phyloP scores from a whole-genome alignment of 768 basidiomycete genomes.

The Mycena crocata region DNA sequence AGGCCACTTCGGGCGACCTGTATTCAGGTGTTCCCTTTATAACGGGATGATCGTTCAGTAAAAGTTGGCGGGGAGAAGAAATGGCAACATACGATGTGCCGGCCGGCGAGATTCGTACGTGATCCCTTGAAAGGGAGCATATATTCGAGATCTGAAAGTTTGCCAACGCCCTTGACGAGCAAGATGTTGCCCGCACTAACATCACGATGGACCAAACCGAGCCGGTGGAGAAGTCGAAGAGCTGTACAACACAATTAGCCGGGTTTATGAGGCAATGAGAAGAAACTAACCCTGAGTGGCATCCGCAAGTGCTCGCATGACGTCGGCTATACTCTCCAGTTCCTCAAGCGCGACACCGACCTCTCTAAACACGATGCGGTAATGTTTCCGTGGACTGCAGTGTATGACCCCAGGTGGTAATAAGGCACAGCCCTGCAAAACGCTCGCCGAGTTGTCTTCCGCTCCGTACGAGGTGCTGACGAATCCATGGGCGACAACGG shows the following conservation, averaged over 20 bases:
- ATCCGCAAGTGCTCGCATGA: constrained; percentile 9
- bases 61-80: not conserved
- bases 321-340: not conserved
- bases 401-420: too few species aligned
- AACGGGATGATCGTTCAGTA: not conserved
- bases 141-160: constrained; percentile 1
- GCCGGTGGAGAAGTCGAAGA: not conserved
- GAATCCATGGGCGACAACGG: constrained; percentile 3
- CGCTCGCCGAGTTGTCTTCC: not conserved
- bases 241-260: not conserved
- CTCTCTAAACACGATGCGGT: constrained; percentile 14
- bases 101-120: not conserved
- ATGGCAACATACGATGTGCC: not conserved
- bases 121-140: not conserved
- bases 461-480: not conserved
- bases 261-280: not conserved
- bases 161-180: not conserved
- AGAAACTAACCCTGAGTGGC: constrained; percentile 1
- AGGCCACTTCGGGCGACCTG: not conserved
- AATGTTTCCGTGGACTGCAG: not conserved
- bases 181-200: constrained; percentile 6
- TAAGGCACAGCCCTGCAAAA: not conserved
- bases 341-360: not conserved
- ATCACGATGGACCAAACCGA: constrained; percentile 8
- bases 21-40: not conserved